Conservation (phyloP, 495 filamentous ascomycete genomes). For the Aspergillus taichungensis region DNA sequence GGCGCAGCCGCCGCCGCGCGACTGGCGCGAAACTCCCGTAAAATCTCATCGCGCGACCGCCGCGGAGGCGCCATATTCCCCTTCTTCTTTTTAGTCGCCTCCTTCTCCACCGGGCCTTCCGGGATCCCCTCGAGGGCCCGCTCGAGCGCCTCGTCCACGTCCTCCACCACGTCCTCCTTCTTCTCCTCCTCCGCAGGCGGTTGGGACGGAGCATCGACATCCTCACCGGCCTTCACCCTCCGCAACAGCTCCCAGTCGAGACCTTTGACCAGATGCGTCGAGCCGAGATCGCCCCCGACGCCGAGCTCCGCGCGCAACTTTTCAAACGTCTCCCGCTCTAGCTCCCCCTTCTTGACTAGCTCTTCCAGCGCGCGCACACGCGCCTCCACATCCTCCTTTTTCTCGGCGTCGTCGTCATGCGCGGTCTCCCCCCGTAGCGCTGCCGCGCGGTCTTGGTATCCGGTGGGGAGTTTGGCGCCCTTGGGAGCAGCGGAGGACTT, state of each 20-base stretch:
- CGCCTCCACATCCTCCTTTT: conserved; percentile 43
- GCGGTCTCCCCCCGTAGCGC: conserved; percentile 32
- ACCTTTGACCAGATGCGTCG: conserved; percentile 85
- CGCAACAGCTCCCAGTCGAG: conserved; percentile 77
- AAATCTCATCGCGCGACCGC: conserved; percentile 70
- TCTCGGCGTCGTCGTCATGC: conserved; percentile 22
- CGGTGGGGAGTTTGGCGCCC: conserved; percentile 66
- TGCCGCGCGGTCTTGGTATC: conserved; percentile 83
- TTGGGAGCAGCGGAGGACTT: conserved; percentile 72
- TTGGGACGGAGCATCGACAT: conserved; percentile 35
- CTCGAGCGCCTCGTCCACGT: conserved; percentile 73
- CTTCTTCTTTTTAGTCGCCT: conserved; percentile 56
- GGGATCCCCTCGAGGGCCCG: conserved; percentile 55
- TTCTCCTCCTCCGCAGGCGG: conserved; percentile 15
- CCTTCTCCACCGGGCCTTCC: conserved; percentile 41
- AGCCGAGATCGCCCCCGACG: conserved; percentile 68
- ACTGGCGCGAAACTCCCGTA: conserved; percentile 71
- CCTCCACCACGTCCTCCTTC: conserved; percentile 11
- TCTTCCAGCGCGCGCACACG: conserved; percentile 75
- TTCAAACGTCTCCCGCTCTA: conserved; percentile 66
- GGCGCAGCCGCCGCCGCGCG: conserved; percentile 48
- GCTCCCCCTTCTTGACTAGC: conserved; percentile 71
- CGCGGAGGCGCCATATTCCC: conserved; percentile 62
- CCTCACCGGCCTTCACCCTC: conserved; percentile 63
- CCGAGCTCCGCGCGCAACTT: conserved; percentile 60